Evolutionary conservation across 257 asterid species (phyloP), one percentile per base, ranked within the genome.

Genomic region (Gentiana dahurica): DNA sequence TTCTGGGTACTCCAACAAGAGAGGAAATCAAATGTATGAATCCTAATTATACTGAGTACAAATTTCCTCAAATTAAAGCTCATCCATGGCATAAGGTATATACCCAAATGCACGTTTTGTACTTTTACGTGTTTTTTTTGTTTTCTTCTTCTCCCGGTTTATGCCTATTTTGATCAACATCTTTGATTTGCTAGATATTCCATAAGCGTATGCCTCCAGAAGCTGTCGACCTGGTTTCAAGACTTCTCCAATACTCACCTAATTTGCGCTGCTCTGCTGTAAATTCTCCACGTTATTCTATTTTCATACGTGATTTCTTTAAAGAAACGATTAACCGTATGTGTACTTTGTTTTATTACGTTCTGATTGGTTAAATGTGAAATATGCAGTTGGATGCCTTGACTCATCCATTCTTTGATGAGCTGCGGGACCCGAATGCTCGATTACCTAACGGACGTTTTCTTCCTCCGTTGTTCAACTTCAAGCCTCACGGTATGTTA

Each of bases 1-100:
- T 80, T 67, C 67, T 80, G 70, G 87, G 87, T 41, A 77, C 87
- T 66, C 87, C 87, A 45, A 80, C 87, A 3, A 68, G 81, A 68
- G 87, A 80, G 61, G 87, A 80, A 69, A 80, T 80, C 51, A 80
- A 80, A 68, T 80, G 87, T 64, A 80, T 80, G 87, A 80, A 77
- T 60, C 87, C 87, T 51, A 80, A 80, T 59, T 80, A 80, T 67
- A 80, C 78, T 1, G 83, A 77, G 60, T 80, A 66, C 68, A 80
- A 77, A 63, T 80, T 77, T 55, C 87, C 87, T 4, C 87, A 76
- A 68, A 76, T 79, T 62, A 79, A 79, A 71, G 83, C 86, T 52
- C 86, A 79, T 71, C 86, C 86, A 15, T 80, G 87, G 87, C 83
- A 80, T 70, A 80, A 80, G 87, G 87, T 80, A 62, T 38, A 38